phyloP scores from a whole-genome alignment of 2,329 filamentous ascomycete genomes.

The Xylaria digitata region DNA sequence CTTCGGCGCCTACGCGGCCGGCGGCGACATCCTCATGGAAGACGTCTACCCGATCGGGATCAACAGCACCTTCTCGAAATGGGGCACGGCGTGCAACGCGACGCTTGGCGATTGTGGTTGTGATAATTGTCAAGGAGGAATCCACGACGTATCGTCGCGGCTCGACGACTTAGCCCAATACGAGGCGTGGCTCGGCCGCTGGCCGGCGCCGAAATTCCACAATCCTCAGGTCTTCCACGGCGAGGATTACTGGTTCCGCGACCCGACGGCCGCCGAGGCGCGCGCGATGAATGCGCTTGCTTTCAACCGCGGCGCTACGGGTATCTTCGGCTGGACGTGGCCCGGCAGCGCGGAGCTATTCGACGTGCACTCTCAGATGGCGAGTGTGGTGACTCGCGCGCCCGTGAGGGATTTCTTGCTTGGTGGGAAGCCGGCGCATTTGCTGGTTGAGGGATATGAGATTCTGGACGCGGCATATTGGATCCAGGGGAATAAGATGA shows the following conservation, averaged over 20 bases:
- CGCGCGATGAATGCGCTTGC: slow-evolving; percentile 59
- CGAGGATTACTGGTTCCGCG: slow-evolving; percentile 60
- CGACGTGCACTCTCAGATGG: slow-evolving; percentile 54
- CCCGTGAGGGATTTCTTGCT: slow-evolving; percentile 57
- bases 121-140: slow-evolving; percentile 66
- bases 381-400: slow-evolving; percentile 51
- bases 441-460: slow-evolving; percentile 28
- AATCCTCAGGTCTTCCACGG: slow-evolving; percentile 62
- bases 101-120: slow-evolving; percentile 73
- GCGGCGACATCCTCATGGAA: slow-evolving; percentile 69
- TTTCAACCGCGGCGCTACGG: slow-evolving; percentile 59
- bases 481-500: slow-evolving; percentile 44
- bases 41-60: slow-evolving; percentile 71
- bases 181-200: slow-evolving; percentile 56
- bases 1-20: slow-evolving; percentile 64
- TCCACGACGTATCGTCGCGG: slow-evolving; percentile 62
- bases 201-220: slow-evolving; percentile 56
- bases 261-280: slow-evolving; percentile 57
- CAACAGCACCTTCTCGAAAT: slow-evolving; percentile 65
- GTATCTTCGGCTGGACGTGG: slow-evolving; percentile 60
- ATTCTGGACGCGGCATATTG: slow-evolving; percentile 55
- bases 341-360: slow-evolving; percentile 54
- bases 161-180: slow-evolving; percentile 55
- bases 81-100: slow-evolving; percentile 66
- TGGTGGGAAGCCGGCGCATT: slow-evolving; percentile 44